A percentile compares a stretch with the other conserved stretches of the same genome.
phyloP scores from a whole-genome alignment of 495 filamentous ascomycete genomes.

The Margaritispora aquatica region DNA sequence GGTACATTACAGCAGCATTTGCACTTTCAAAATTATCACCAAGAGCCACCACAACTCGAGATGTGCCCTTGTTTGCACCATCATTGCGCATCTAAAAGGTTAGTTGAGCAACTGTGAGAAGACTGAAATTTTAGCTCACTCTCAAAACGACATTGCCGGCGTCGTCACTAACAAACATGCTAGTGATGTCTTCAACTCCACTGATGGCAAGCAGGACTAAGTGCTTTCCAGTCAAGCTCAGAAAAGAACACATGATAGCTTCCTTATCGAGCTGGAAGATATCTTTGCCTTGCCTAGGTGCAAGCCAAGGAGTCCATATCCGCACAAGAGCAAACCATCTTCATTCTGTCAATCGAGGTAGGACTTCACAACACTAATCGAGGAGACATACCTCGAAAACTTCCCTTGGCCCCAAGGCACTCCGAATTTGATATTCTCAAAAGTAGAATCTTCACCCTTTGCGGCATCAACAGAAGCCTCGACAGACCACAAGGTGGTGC shows the following conservation, averaged over 20 bases:
- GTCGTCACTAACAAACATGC: constrained; percentile 59
- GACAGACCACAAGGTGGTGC: constrained; percentile 66
- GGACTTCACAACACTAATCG: constrained; percentile 29
- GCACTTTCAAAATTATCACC: constrained; percentile 72
- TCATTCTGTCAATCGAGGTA: constrained; percentile 16
- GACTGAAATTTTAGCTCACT: constrained; percentile 32
- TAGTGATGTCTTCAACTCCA: constrained; percentile 65
- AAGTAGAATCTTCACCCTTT: constrained; percentile 47
- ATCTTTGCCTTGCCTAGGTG: constrained; percentile 72
- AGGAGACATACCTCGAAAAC: constrained; percentile 23
- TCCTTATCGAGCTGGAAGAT: constrained; percentile 65
- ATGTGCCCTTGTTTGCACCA: constrained; percentile 40
- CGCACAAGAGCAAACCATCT: constrained; percentile 77
- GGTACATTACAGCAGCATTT: constrained; percentile 76
- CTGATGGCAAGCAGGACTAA: constrained; percentile 79
- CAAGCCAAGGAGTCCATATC: constrained; percentile 80
- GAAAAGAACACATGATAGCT: constrained; percentile 74
- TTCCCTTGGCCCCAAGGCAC: constrained; percentile 45
- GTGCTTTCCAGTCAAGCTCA: constrained; percentile 66
- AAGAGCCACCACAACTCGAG: constrained; percentile 63
- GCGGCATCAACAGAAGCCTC: constrained; percentile 48
- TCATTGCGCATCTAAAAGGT: constrained; percentile 54
- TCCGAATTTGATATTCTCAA: constrained; percentile 54
- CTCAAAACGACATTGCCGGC: constrained; percentile 62
- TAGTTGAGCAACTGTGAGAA: neutral